These are phyloP conservation scores for Alternaria gaisen DNA, from an alignment of 2,329 filamentous ascomycete genomes.

Conservation along the genomic window DNA sequence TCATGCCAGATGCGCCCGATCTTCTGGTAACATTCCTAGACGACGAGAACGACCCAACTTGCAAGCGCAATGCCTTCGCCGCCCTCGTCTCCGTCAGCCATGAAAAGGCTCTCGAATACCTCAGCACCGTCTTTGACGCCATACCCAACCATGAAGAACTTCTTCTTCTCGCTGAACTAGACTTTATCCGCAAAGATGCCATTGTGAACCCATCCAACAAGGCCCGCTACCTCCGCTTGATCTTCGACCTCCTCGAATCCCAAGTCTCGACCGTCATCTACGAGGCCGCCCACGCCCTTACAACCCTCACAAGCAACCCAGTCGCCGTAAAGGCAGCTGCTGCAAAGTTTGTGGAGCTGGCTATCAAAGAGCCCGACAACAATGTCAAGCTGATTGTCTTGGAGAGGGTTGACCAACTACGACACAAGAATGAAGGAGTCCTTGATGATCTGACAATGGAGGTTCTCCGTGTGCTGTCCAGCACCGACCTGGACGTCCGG, in stretches of 20 bases:
- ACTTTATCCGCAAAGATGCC: conserved; percentile 98
- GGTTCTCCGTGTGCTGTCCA: conserved; percentile 91
- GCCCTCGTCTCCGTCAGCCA: conserved; percentile 91
- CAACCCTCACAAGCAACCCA: conserved; percentile 91
- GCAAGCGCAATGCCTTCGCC: conserved; percentile 97
- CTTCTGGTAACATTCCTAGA: conserved; percentile 90
- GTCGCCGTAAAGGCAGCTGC: conserved; percentile 98
- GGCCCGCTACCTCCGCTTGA: conserved; percentile 90
- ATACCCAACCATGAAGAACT: conserved; percentile 95
- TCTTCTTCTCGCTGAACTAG: conserved; percentile 89
- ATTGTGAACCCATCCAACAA: conserved; percentile 94
- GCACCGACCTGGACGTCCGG: conserved; percentile 94
- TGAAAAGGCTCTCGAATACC: conserved; percentile 86
- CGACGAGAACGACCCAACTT: conserved; percentile 89
- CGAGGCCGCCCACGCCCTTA: conserved; percentile 94
- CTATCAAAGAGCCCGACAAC: conserved; percentile 97
- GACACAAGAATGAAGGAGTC: conserved; percentile 88
- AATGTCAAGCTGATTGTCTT: conserved; percentile 99
- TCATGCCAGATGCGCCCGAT: conserved; percentile 95
- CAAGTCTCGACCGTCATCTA: conserved; percentile 95
- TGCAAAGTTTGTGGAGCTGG: conserved; percentile 93
- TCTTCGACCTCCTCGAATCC: conserved; percentile 95
- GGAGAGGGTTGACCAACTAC: conserved; percentile 87
- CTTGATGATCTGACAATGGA: conserved; percentile 97
- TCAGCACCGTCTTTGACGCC: conserved; percentile 89